Conservation (phyloP, 108 stramenopile genomes). For the Cyclotella cryptica region DNA sequence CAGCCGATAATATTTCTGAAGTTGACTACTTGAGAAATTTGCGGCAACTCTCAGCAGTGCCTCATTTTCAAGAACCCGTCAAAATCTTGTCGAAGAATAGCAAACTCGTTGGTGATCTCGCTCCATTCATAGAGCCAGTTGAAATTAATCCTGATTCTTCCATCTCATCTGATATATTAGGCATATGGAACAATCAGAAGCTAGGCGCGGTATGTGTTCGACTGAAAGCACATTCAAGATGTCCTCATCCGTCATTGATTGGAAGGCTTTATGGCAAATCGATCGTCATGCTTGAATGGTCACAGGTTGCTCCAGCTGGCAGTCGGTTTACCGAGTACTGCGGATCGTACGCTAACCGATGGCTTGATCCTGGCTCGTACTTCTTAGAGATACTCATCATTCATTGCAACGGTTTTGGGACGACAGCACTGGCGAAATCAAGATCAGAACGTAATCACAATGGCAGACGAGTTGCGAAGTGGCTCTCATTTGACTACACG, state of each 20-base stretch:
- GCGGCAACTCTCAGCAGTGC: too few species aligned
- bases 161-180: not conserved
- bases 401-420: conserved; percentile 17
- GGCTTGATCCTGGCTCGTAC: not conserved
- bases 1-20: too few species aligned
- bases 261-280: conserved; percentile 9
- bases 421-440: not conserved
- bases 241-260: not conserved
- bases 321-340: not conserved
- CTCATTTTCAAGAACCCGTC: too few species aligned
- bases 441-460: not conserved
- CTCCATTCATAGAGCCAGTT: too few species aligned
- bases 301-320: too few species aligned
- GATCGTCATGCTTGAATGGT: too few species aligned
- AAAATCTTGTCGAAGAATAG: too few species aligned
- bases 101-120: too few species aligned
- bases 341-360: conserved; percentile 2
- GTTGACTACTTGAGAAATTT: too few species aligned
- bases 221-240: not conserved
- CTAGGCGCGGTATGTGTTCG: not conserved
- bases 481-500: not conserved
- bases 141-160: conserved; percentile 12
- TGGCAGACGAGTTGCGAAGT: not conserved
- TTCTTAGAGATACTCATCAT: conserved; percentile 14
- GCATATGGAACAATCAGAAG: not conserved